phyloP scores from a whole-genome alignment of 1,284 basidiomycete species.

The Cutaneotrichosporon dermatis region DNA sequence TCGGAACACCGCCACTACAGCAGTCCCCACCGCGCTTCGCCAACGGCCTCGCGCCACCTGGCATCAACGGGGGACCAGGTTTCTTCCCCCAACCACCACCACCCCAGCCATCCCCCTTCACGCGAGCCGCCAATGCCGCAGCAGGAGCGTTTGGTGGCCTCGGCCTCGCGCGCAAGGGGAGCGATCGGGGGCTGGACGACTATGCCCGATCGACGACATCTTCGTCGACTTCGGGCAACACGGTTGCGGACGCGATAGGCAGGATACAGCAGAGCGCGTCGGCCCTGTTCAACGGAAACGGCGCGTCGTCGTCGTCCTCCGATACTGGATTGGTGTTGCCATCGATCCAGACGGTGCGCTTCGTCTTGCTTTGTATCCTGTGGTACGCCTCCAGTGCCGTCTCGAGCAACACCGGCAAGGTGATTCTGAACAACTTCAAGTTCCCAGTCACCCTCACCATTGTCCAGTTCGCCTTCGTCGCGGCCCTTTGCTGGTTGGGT shows the following conservation, averaged over 20 bases:
- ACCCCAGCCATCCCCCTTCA: neutral
- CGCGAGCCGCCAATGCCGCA: neutral
- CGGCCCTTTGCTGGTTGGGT: slow-evolving; percentile 72
- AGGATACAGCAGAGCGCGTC: neutral
- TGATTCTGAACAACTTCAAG: slow-evolving; percentile 49
- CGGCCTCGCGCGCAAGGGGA: slow-evolving; percentile 12
- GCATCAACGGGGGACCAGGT: slow-evolving; percentile 9
- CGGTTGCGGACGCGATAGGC: neutral
- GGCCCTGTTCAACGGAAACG: neutral
- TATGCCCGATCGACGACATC: neutral
- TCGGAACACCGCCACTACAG: neutral
- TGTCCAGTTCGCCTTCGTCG: slow-evolving; percentile 93
- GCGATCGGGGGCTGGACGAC: slow-evolving; percentile 6
- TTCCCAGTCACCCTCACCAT: slow-evolving; percentile 67
- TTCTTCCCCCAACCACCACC: slow-evolving; percentile 8
- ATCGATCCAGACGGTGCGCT: slow-evolving; percentile 36
- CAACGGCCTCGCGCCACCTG: neutral
- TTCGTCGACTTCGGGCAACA: neutral
- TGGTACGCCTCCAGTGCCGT: slow-evolving; percentile 50
- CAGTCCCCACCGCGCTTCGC: neutral
- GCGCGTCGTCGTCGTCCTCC: neutral
- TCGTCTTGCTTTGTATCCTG: slow-evolving; percentile 45
- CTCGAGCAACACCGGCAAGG: slow-evolving; percentile 50
- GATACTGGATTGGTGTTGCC: slow-evolving; percentile 20
- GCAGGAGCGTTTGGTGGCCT: slow-evolving; percentile 5